Base-by-base conservation (phyloP, 2,329 filamentous ascomycete genomes). In the Arthrobotrys megalospora region DNA sequence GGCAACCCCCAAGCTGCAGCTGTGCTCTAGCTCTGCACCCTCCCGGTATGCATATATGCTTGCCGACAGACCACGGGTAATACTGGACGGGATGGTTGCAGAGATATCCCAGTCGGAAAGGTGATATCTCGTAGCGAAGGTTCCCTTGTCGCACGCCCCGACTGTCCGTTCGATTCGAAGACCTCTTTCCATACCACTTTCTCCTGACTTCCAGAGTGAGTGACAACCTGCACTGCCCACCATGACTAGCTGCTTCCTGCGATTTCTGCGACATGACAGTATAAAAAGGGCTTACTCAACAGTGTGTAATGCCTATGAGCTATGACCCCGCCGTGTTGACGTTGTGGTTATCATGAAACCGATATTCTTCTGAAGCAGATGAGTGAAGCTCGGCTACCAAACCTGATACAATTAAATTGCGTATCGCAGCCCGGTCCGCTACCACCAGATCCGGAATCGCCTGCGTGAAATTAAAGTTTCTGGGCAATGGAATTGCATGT, bases 371-470 rank as follows among this genome's bases (percentile, higher is more conserved):
- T 78, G 75, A 78, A 70, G 73, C 75, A 62, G 45, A 67, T 63
- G 65, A 32, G 43, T 72, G 67, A 78, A 72, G 70, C 75, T 78
- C 75, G 75, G 75, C 67, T 78, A 78, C 62, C 16, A 69, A 78
- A 72, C 75, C 75, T 78, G 75, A 78, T 66, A 78, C 75, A 71
- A 71, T 72, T 78, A 78, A 78, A 78, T 78, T 78, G 67, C 67
- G 75, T 72, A 66, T 72, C 67, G 66, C 63, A 67, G 45, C 75
- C 62, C 32, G 34, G 62, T 10, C 75, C 62, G 34, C 67, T 48
- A 62, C 45, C 48, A 63, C 75, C 75, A 69, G 58, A 66, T 70
- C 32, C 16, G 62, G 72, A 36, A 66, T 69, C 58, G 72, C 41
- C 43, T 69, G 55, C 60, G 48, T 71, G 41, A 60, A 58, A 71